Base-by-base conservation (phyloP, 441 rosid species). In the Gossypium armourianum region DNA sequence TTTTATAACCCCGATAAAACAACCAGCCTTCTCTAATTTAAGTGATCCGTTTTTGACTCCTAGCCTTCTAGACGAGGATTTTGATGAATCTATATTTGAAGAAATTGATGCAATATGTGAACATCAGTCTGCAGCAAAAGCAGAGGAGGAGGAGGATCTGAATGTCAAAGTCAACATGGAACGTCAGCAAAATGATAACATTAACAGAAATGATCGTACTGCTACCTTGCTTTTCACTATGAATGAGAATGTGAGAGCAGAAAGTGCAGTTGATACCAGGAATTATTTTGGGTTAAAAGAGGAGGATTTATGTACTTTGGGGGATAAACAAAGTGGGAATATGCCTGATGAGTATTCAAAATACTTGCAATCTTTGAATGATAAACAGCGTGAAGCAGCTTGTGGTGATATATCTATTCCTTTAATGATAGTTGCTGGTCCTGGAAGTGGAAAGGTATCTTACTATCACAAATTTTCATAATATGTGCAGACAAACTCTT, bases 391-490 rank as follows among this genome's bases (percentile, higher is more conserved):
- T 17, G 92, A 88, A 70, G 98, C 98, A 9, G 98, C 97, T n/a
- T 87, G 86, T 75, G 80, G 85, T 80, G 79, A 88, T 72, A 85
- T 88, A 61, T 83, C 93, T 36, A 79, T 80, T 12, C 97, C 98
- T 80, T 86, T 87, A 68, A 87, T 93, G 97, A 90, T 93, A 79
- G 85, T 81, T 54, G 98, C 98, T 74, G 98, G 98, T 79, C 97
- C 97, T 24, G 96, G 98, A 75, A 93, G 98, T 69, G 97, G 98
- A 74, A 93, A 93, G 96, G 97, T 87, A 43, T 78, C 62, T 74
- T 15, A 59, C 73, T 40, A 20, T 4, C 54, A 26, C 19, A 26
- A 56, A 0, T 26, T 70, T 59, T 66, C 19, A 4, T 13, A 50
- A 24, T 4, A 24, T 15, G 7, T 3, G 13, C 15, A 19, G 3